Base-by-base conservation (phyloP, 805 yeast genomes). In the Hanseniaspora thailandica region DNA sequence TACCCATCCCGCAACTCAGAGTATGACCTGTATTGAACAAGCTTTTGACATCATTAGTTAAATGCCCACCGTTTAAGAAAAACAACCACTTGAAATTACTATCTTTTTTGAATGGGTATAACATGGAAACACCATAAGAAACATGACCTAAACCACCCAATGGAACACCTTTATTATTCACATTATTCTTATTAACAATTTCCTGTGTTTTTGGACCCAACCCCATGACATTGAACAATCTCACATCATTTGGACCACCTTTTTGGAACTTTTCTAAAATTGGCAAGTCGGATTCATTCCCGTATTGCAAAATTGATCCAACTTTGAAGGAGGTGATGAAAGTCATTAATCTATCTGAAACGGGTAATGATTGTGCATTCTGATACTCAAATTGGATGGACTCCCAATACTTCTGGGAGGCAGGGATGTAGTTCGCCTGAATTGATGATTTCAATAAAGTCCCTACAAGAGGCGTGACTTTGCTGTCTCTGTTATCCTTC, bases 261-360 rank as follows among this genome's bases (percentile, higher is more conserved):
- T 85, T 71, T 61, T 81, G 86, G 64, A 89, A 90, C 58, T 85
- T 76, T 65, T 90, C 98, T 62, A 82, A 75, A 30, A 82, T 62
- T 61, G 84, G 89, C 1, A 74, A 20, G 5, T 43, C 38, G 2
- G 8, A 22, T 13, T 33, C 31, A 33, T 30, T 34, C n/a, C 12
- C 54, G 31, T 50, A 50, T 26, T 50, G 54, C n/a, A 43, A 34
- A 13, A 50, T 50, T 1, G 54, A 34, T 3, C 54, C 54, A 15
- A 50, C 28, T 44, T 40, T 50, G 28, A 50, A 50, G 13, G 54
- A 31, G 6, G 44, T 10, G 4, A 50, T 50, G 1, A 41, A 35
- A 5, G 54, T 34, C n/a, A 50, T 17, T 17, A 43, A 23, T 44
- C 54, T 41, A 43, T 50, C 38, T 4, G 43, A 15, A 26, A 50